Conservation (phyloP, 2,329 filamentous ascomycete genomes). For the Exserohilum rostratum region DNA sequence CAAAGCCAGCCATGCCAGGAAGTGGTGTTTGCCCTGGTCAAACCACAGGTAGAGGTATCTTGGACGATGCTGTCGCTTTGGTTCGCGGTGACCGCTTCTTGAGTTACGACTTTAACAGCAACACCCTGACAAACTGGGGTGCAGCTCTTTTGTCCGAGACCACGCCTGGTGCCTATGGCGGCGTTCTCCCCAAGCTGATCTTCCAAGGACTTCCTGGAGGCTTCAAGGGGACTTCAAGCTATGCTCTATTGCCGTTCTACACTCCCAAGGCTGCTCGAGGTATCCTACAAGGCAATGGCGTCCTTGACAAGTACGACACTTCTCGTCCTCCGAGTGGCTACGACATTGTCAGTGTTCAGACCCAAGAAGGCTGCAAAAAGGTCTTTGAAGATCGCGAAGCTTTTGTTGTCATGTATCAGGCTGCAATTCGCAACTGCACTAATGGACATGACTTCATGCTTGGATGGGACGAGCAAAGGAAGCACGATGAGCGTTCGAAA, state of each 20-base stretch:
- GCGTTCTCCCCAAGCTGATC: constrained; percentile 51
- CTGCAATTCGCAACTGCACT: constrained; percentile 69
- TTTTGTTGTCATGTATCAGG: constrained; percentile 56
- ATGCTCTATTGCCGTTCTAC: constrained; percentile 59
- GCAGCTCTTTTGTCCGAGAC: constrained; percentile 51
- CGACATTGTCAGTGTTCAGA: constrained; percentile 56
- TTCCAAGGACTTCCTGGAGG: constrained; percentile 56
- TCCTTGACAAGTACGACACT: constrained; percentile 55
- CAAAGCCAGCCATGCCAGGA: constrained; percentile 71
- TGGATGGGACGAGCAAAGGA: constrained; percentile 44
- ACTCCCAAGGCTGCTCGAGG: constrained; percentile 56
- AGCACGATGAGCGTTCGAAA: constrained; percentile 46
- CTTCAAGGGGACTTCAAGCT: constrained; percentile 56
- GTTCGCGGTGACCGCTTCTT: constrained; percentile 79
- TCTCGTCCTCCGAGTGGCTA: constrained; percentile 51
- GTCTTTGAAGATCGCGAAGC: constrained; percentile 57
- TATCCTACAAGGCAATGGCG: constrained; percentile 56
- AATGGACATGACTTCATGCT: constrained; percentile 64
- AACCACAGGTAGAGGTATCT: constrained; percentile 74
- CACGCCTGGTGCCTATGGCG: constrained; percentile 54
- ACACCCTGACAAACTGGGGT: constrained; percentile 55
- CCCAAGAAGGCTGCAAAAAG: constrained; percentile 57
- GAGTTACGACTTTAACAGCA: constrained; percentile 66
- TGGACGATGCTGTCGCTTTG: constrained; percentile 76
- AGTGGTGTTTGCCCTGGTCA: constrained; percentile 71